Conservation (phyloP, 768 basidiomycete genomes). For the Tricholoma sp. region DNA sequence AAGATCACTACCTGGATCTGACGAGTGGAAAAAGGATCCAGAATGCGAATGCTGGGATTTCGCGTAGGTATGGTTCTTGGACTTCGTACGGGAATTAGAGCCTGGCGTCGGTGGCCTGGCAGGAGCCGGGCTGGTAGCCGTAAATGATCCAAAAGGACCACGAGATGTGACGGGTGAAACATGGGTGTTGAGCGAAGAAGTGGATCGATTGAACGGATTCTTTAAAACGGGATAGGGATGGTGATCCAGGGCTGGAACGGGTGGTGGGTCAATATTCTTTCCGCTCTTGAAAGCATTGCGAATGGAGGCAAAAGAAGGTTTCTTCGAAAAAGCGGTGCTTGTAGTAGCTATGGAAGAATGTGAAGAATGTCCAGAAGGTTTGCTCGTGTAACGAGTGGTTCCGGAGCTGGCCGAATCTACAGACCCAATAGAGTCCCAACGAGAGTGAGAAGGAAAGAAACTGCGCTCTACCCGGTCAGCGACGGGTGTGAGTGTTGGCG, state of each 20-base stretch:
- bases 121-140: constrained; percentile 46
- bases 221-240: constrained; percentile 67
- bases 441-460: constrained; percentile 61
- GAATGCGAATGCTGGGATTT: constrained; percentile 77
- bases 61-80: constrained; percentile 53
- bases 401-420: constrained; percentile 68
- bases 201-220: constrained; percentile 80
- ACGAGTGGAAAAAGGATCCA: constrained; percentile 66
- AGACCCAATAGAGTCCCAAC: constrained; percentile 76
- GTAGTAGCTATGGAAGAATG: constrained; percentile 65
- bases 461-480: constrained; percentile 47
- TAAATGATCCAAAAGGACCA: constrained; percentile 26
- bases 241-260: constrained; percentile 68
- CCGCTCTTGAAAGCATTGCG: constrained; percentile 81
- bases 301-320: constrained; percentile 80
- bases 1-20: constrained; percentile 69
- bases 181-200: constrained; percentile 59
- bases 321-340: constrained; percentile 63
- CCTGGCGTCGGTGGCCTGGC: constrained; percentile 59
- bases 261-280: constrained; percentile 61
- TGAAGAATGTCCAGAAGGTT: constrained; percentile 65
- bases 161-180: constrained; percentile 32
- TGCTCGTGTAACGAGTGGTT: constrained; percentile 43
- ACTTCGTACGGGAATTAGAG: constrained; percentile 38
- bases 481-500: constrained; percentile 59